A percentile compares a stretch with the other conserved stretches of the same genome.
phyloP scores from a whole-genome alignment of 1,139 yeast species.

The Magnusiomyces magnusii region DNA sequence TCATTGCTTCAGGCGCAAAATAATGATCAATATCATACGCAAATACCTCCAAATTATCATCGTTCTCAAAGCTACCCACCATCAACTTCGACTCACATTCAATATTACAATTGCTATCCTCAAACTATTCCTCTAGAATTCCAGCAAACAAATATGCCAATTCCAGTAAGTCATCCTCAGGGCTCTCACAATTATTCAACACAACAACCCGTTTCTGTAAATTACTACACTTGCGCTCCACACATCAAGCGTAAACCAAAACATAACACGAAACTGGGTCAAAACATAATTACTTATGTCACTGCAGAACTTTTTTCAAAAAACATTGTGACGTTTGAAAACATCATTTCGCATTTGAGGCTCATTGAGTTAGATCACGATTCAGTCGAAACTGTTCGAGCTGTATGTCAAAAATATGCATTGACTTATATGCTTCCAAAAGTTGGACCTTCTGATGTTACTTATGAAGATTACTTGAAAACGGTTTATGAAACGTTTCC shows the following conservation, averaged over 20 bases:
- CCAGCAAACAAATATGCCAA: too few species aligned
- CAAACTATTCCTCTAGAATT: neutral
- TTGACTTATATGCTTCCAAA: neutral
- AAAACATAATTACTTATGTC: neutral
- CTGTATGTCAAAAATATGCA: neutral
- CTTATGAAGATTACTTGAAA: constrained; percentile 1
- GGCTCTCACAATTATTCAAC: neutral
- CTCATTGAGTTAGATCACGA: neutral
- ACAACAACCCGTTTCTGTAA: neutral
- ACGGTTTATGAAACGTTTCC: neutral
- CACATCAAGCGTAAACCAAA: neutral
- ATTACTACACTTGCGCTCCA: neutral
- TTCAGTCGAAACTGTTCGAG: neutral
- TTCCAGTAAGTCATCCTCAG: neutral
- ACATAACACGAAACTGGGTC: neutral
- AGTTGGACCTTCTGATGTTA: neutral
- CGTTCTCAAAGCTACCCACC: neutral
- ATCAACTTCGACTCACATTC: neutral
- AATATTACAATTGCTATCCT: neutral
- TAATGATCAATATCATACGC: too few species aligned
- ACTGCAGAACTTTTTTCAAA: neutral
- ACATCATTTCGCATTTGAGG: neutral
- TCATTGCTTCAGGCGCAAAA: neutral
- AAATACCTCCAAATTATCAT: too few species aligned
- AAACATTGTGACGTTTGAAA: neutral